Evolutionary conservation across 176 grass and related monocot genomes (phyloP).

Genomic region (Triticum urartu): DNA sequence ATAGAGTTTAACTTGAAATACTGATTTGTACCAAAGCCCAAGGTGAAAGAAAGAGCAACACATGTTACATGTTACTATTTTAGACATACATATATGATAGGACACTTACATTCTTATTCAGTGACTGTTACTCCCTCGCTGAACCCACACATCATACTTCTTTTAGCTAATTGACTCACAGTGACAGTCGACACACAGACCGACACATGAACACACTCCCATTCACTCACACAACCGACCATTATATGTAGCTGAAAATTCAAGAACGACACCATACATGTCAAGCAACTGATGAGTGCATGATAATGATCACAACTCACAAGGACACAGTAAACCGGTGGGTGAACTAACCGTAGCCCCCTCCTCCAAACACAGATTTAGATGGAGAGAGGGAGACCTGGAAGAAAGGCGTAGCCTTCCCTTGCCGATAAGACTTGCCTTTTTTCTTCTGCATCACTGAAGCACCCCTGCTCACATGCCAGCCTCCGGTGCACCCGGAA

Average conservation of each 20-base stretch:
- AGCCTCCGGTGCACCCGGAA: background rate
- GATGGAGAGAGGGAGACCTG: constrained; percentile 65
- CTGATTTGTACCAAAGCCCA: background rate
- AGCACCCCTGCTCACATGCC: constrained; percentile 34
- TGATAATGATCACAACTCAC: background rate
- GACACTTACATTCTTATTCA: background rate
- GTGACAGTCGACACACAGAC: background rate
- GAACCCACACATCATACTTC: background rate
- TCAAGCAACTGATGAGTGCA: background rate
- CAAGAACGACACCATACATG: background rate
- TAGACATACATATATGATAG: background rate
- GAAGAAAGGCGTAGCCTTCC: constrained; percentile 87
- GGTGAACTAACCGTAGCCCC: constrained; percentile 18
- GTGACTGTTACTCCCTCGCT: background rate
- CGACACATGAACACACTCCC: background rate
- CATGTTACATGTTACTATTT: background rate
- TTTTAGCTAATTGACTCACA: background rate
- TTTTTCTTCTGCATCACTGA: constrained; percentile 36
- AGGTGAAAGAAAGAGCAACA: background rate
- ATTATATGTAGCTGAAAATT: background rate
- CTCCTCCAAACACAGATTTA: constrained; percentile 41
- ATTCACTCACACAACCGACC: background rate
- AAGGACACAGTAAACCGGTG: constrained; percentile 13
- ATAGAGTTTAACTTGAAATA: background rate
- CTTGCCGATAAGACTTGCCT: constrained; percentile 80